Evolutionary conservation across 192 early-diverging fungal genomes (phyloP).

Genomic region (Neocallimastix lanati): DNA sequence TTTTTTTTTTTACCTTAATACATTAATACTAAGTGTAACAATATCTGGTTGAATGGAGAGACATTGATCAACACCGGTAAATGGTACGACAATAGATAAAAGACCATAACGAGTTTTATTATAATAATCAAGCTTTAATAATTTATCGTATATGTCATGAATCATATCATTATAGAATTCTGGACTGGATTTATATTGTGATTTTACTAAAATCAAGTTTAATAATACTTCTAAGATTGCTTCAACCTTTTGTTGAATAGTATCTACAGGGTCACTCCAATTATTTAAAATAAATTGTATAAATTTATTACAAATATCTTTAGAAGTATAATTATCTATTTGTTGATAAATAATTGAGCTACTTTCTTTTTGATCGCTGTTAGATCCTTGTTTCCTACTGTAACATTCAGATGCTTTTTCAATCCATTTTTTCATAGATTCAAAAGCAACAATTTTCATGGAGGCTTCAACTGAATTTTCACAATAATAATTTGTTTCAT

Average conservation of each 20-base stretch:
- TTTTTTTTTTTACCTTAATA: not conserved
- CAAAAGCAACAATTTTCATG: not conserved
- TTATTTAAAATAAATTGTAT: not conserved
- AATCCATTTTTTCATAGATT: not conserved
- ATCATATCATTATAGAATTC: not conserved
- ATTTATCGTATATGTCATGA: not conserved
- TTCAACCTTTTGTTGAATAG: not conserved
- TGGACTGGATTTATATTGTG: not conserved
- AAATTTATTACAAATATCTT: not conserved
- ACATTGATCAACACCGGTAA: not conserved
- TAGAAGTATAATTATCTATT: not conserved
- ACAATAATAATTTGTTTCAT: not conserved
- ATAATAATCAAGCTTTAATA: not conserved
- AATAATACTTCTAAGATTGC: not conserved
- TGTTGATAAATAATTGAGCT: not conserved
- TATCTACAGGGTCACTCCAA: not conserved
- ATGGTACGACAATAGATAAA: not conserved
- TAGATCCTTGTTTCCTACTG: not conserved
- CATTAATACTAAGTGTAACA: not conserved
- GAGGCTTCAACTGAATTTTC: not conserved
- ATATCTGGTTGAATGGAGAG: not conserved
- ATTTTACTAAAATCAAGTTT: not conserved
- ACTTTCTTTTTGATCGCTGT: not conserved
- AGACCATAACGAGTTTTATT: not conserved
- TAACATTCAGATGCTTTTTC: not conserved